A percentile compares a stretch with the other conserved stretches of the same genome.
Conservation (phyloP, 495 filamentous ascomycete species). For the Bacidia rubella region DNA sequence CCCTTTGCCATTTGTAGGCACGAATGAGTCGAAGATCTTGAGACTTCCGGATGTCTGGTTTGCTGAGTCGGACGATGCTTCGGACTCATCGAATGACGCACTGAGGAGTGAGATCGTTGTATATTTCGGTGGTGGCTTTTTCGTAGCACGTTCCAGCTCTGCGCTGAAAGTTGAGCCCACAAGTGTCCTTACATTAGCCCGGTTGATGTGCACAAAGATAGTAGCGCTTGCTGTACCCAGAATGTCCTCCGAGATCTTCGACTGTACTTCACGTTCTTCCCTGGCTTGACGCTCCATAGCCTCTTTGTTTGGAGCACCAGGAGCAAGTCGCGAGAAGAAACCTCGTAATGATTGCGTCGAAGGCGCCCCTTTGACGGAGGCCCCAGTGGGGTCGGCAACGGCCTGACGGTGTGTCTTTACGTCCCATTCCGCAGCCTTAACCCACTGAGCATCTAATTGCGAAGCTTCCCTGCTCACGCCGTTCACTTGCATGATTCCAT, state of each 20-base stretch:
- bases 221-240: slow-evolving; percentile 51
- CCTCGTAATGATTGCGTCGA: slow-evolving; percentile 49
- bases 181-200: slow-evolving; percentile 62
- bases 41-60: slow-evolving; percentile 44
- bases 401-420: slow-evolving; percentile 27
- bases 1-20: slow-evolving; percentile 68
- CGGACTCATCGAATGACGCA: slow-evolving; percentile 73
- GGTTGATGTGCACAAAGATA: slow-evolving; percentile 79
- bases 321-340: slow-evolving; percentile 68
- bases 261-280: slow-evolving; percentile 39
- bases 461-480: slow-evolving; percentile 63
- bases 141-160: slow-evolving; percentile 91
- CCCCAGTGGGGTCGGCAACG: slow-evolving; percentile 23
- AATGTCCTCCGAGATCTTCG: slow-evolving; percentile 51
- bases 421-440: slow-evolving; percentile 79
- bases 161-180: slow-evolving; percentile 52
- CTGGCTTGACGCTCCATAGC: slow-evolving; percentile 32
- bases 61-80: slow-evolving; percentile 35
- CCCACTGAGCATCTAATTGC: slow-evolving; percentile 85
- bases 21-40: slow-evolving; percentile 78
- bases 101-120: slow-evolving; percentile 78
- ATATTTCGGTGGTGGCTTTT: slow-evolving; percentile 83
- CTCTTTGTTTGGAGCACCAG: slow-evolving; percentile 29
- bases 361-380: slow-evolving; percentile 12
- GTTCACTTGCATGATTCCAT: slow-evolving; percentile 70